Evolutionary conservation across 805 yeast species (phyloP), one percentile per base, ranked within the genome.

Genomic region (Blastobotrys americana): DNA sequence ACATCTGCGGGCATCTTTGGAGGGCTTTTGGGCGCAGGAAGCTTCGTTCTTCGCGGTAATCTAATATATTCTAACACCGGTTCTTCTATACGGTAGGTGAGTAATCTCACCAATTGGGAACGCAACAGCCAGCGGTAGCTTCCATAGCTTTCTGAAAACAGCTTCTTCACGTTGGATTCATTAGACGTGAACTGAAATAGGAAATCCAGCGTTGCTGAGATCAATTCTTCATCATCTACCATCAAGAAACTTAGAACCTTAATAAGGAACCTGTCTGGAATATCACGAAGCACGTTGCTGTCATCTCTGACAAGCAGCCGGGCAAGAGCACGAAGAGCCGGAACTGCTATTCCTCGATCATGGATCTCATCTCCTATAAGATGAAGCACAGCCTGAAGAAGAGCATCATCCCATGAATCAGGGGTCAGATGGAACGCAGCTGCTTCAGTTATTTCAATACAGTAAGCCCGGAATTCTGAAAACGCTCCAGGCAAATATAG

Each of bases 391-490:
- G 73, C 68, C 43, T 72, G 59, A 62, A 88, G 80, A 50, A 88
- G 61, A 13, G 76, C 76, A 57, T 88, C 93, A 53, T 82, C 80
- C 41, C 77, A 72, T 19, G 77, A 71, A 21, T 82, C 83, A 23
- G 93, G 89, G 3, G 88, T 78, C 53, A 84, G 72, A 61, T 85
- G 86, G 36, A 96, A 82, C 2, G 90, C 78, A 25, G 88, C 75
- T 2, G 89, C 80, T 60, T 93, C 97, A 49, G 85, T 74, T 25
- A 88, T 74, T 61, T 93, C 98, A 42, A 86, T 63, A 10, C 80
- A 67, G 59, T 85, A 84, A 46, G 72, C 74, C 37, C 80, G 66
- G 21, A 82, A 65, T 59, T 88, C 96, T 44, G 71, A 72, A 31
- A 37, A 41, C 20, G 39, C 20, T 41, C 65, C 64, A 38, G 66